Base-by-base conservation (phyloP, 176 grass and related monocot genomes). In the Secale cereale region DNA sequence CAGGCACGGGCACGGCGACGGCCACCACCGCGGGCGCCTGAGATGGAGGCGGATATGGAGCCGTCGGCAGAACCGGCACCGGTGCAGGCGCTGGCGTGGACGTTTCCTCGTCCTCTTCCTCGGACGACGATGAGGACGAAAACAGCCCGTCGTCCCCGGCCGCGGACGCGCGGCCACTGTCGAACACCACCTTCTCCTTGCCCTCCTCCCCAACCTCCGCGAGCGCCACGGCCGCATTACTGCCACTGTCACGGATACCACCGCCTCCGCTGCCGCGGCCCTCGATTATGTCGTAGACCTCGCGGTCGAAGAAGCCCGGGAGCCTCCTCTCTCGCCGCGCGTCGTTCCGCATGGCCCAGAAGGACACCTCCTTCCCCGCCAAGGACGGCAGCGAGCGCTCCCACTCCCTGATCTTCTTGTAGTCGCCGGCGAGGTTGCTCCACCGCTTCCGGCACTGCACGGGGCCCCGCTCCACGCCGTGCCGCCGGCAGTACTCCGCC, bases 391-490 rank as follows among this genome's bases (percentile, higher is more conserved):
- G 30, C 31, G 79, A 65, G 56, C 92, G 84, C 86, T 99, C 97
- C 94, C 97, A 96, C 92, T 99, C 97, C 85, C 88, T 96, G 68
- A 99, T 94, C 90, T 99, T 99, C 91, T 99, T 99, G 82, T 92
- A 99, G 76, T 99, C 94, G 9, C 94, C 92, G 57, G 97, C 90
- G 26, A 99, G 97, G 78, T 99, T 99, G 86, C 97, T 99, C 97
- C 97, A 96, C 78, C 94, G 78, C 86, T 99, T 99, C 72, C 97
- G 78, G 86, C 97, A 99, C 93, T 99, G 97, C 65, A 99, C 91
- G 39, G 93, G 88, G 0, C 97, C 97, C 5, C 97, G 76, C 83
- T 92, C 89, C 76, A 96, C 88, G 14, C 91, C 97, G 63, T 99
- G 97, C 77, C 88, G 85, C 70, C 89, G 70, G 88, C 97, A 96